These are phyloP conservation scores for Saraca asoca DNA, from an alignment of 331 rosid genomes.

Conservation along the genomic window DNA sequence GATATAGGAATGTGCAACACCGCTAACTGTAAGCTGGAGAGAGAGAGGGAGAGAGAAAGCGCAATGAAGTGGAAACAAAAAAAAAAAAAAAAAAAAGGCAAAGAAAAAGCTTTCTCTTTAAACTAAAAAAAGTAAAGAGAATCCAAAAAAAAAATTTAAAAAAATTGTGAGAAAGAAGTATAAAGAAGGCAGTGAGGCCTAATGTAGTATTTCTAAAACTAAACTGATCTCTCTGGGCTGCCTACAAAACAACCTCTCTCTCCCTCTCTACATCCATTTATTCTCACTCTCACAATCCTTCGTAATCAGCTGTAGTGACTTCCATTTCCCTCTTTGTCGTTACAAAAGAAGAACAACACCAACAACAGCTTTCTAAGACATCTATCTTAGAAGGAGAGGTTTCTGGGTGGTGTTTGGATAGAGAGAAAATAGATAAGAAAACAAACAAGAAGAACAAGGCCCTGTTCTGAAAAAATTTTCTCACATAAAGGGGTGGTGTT, in stretches of 20 bases:
- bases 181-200: conserved; percentile 63
- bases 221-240: conserved; percentile 28
- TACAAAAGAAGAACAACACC: conserved; percentile 12
- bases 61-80: conserved; percentile 32
- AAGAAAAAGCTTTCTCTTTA: conserved; percentile 45
- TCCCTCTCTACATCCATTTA: conserved; percentile 15
- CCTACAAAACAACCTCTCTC: conserved; percentile 25
- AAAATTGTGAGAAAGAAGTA: conserved; percentile 46
- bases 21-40: conserved; percentile 14
- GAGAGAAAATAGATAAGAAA: background rate
- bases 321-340: background rate
- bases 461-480: conserved; percentile 5
- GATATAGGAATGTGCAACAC: conserved; percentile 17
- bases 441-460: conserved; percentile 5
- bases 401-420: conserved; percentile 38
- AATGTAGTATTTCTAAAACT: conserved; percentile 54
- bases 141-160: conserved; percentile 16
- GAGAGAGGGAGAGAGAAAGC: conserved; percentile 26
- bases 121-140: conserved; percentile 35
- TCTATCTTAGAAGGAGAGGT: conserved; percentile 22
- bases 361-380: background rate
- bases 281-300: background rate
- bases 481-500: conserved; percentile 41
- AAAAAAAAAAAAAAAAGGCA: no score
- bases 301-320: conserved; percentile 7